Evolutionary conservation across 2,329 filamentous ascomycete genomes (phyloP).

Genomic region (Exophiala aquamarina): DNA sequence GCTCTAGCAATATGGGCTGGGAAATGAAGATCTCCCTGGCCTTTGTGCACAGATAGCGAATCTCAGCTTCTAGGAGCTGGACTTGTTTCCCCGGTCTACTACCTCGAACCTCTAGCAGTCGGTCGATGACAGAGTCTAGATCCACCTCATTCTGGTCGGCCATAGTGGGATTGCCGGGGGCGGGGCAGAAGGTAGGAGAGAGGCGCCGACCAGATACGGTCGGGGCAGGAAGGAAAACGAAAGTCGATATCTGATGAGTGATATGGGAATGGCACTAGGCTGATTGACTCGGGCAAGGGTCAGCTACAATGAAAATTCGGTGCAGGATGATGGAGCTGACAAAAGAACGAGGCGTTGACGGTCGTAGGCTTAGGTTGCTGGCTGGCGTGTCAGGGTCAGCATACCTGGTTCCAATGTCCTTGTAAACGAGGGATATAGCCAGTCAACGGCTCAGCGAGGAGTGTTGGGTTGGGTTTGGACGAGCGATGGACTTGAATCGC

Average conservation of each 20-base stretch:
- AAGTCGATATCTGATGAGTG: constrained; percentile 12
- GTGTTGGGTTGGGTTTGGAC: constrained; percentile 5
- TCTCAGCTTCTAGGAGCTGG: constrained; percentile 92
- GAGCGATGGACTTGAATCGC: constrained; percentile 5
- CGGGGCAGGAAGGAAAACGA: constrained; percentile 11
- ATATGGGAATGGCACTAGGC: constrained; percentile 9
- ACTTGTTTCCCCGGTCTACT: constrained; percentile 98
- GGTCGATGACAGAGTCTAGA: constrained; percentile 98
- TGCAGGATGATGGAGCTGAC: constrained; percentile 15
- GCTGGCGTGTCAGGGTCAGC: constrained; percentile 10
- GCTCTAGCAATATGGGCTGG: constrained; percentile 94
- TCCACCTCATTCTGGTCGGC: constrained; percentile 87
- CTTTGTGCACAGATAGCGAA: constrained; percentile 96
- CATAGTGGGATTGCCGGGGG: constrained; percentile 51
- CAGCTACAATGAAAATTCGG: constrained; percentile 15
- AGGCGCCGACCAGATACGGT: constrained; percentile 27
- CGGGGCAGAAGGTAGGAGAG: constrained; percentile 21
- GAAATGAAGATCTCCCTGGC: constrained; percentile 99
- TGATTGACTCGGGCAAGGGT: constrained; percentile 6
- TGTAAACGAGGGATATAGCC: constrained; percentile 14
- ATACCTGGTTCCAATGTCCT: constrained; percentile 6
- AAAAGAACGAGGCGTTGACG: constrained; percentile 3
- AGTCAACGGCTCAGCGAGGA: constrained; percentile 17
- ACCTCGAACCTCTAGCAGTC: constrained; percentile 93
- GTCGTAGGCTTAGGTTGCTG: not conserved